These are phyloP conservation scores for Aureobasidium subglaciale DNA, from an alignment of 2,329 filamentous ascomycete species.

Conservation along the genomic window DNA sequence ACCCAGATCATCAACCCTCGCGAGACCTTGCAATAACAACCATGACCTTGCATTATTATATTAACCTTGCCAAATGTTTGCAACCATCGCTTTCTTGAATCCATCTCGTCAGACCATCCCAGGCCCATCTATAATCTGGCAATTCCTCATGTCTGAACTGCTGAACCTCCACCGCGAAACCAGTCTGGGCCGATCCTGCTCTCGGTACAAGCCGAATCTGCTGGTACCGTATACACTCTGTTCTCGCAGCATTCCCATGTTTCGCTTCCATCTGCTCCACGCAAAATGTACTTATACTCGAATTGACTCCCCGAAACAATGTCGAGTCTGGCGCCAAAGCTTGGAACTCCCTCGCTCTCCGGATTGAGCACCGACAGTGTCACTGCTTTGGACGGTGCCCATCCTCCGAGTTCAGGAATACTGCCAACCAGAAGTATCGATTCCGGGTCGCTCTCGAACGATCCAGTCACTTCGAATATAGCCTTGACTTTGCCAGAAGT, in stretches of 20 bases:
- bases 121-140: neutral
- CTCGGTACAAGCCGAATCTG: neutral
- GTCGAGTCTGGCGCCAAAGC: conserved; percentile 35
- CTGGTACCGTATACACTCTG: neutral
- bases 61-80: no score
- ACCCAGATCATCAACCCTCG: neutral
- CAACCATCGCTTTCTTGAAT: no score
- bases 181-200: neutral
- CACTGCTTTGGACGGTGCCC: conserved; percentile 49
- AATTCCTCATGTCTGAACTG: no score
- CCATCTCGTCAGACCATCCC: no score
- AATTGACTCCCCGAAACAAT: conserved; percentile 50
- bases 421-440: conserved; percentile 60
- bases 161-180: neutral
- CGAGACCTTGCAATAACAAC: no score
- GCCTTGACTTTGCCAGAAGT: neutral
- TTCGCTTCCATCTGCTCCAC: conserved; percentile 46
- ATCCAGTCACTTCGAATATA: neutral
- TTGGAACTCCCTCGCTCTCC: conserved; percentile 47
- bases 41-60: no score
- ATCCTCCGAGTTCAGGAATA: conserved; percentile 51
- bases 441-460: conserved; percentile 51
- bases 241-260: conserved; percentile 49
- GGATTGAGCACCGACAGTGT: conserved; percentile 53
- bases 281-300: conserved; percentile 62